phyloP scores from a whole-genome alignment of 2,329 filamentous ascomycete genomes.

The Arthrobotrys sphaeroides region DNA sequence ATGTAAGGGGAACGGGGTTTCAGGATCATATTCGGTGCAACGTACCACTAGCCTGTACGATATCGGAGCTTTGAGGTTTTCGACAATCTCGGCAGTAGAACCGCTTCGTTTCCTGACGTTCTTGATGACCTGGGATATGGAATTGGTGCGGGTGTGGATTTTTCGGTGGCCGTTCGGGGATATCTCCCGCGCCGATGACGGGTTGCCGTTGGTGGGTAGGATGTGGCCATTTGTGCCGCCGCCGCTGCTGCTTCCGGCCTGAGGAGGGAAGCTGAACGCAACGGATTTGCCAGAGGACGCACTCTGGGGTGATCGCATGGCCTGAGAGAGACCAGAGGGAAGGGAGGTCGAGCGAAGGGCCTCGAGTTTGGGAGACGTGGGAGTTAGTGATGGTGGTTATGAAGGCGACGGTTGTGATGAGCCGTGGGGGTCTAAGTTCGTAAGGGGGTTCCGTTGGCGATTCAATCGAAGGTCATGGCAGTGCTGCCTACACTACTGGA shows the following conservation, averaged over 20 bases:
- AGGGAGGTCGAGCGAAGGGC: neutral
- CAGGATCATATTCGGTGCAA: slow-evolving; percentile 15
- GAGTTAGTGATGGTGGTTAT: too few species aligned
- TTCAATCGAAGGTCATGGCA: too few species aligned
- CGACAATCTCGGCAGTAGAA: slow-evolving; percentile 52
- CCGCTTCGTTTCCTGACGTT: slow-evolving; percentile 48
- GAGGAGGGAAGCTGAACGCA: slow-evolving; percentile 13
- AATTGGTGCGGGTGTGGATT: slow-evolving; percentile 43
- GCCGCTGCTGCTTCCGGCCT: neutral
- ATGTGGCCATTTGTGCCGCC: slow-evolving; percentile 31
- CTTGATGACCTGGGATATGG: slow-evolving; percentile 45
- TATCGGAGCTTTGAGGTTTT: slow-evolving; percentile 53
- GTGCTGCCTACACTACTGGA: too few species aligned
- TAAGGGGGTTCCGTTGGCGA: too few species aligned
- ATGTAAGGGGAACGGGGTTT: neutral
- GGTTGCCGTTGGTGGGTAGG: slow-evolving; percentile 6
- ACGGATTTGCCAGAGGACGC: slow-evolving; percentile 45
- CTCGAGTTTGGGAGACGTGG: neutral
- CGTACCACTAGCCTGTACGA: slow-evolving; percentile 52
- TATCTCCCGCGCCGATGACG: slow-evolving; percentile 37
- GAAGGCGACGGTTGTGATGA: neutral
- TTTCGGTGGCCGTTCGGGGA: slow-evolving; percentile 34
- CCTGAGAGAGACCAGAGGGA: neutral
- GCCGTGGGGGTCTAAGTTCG: neutral
- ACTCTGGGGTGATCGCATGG: slow-evolving; percentile 51